A percentile compares a stretch with the other conserved stretches of the same genome.
Evolutionary conservation across 2,329 filamentous ascomycete species (phyloP).

Genomic region (Xylaria sp.): DNA sequence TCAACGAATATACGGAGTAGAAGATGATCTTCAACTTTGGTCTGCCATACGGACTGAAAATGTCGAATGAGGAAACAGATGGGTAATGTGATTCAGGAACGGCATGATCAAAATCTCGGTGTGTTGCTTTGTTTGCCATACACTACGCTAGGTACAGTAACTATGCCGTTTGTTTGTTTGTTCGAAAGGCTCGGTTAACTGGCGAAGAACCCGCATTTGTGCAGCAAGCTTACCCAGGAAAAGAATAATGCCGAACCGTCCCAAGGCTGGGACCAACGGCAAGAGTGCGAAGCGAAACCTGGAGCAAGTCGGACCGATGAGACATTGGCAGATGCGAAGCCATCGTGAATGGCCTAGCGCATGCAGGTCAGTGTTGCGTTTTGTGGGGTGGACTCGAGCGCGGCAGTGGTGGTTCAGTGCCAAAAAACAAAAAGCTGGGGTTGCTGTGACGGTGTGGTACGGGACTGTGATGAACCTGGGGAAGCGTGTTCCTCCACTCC

Average conservation of each 20-base stretch:
- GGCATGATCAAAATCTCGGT: background rate
- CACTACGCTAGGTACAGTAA: background rate
- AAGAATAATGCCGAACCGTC: constrained; percentile 27
- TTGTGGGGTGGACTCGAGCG: constrained; percentile 34
- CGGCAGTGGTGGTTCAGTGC: constrained; percentile 15
- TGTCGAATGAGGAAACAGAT: background rate
- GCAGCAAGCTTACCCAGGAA: constrained; percentile 5
- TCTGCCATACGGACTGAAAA: background rate
- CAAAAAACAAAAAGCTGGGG: constrained; percentile 32
- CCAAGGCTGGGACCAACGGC: constrained; percentile 15
- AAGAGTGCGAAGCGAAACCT: constrained; percentile 29
- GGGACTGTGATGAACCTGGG: constrained; percentile 5
- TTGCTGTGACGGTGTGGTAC: constrained; percentile 8
- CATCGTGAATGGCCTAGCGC: constrained; percentile 31
- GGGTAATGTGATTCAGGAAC: background rate
- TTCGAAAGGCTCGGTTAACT: too few relatives aligned
- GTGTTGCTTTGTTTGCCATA: background rate
- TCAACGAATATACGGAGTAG: background rate
- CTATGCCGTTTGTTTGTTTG: too few relatives aligned
- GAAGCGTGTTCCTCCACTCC: constrained; percentile 29
- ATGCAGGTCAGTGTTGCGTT: constrained; percentile 33
- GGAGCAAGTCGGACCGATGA: constrained; percentile 39
- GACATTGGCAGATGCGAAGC: constrained; percentile 27
- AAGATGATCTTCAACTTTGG: background rate
- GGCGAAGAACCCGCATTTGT: constrained; percentile 25